phyloP scores from a whole-genome alignment of 371 early-diverging fungal genomes.

The Mortierella sp. region DNA sequence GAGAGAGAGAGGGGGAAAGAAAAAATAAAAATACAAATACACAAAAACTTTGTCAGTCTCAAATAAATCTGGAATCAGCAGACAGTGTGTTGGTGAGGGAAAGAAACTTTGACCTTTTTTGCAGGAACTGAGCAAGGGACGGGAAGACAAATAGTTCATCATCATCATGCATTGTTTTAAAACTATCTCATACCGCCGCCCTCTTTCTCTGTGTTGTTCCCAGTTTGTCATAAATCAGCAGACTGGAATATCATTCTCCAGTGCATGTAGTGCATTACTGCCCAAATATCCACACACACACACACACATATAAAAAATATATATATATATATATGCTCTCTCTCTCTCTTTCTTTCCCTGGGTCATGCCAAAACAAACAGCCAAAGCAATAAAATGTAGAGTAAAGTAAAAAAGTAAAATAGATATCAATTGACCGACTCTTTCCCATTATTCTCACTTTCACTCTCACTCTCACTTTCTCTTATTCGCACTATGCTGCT shows the following conservation, averaged over 20 bases:
- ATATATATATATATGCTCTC: too few species aligned
- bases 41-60: constrained; percentile 4
- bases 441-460: too few species aligned
- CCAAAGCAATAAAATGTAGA: too few species aligned
- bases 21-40: neutral
- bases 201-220: neutral
- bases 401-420: too few species aligned
- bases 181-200: neutral
- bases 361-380: neutral
- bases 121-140: neutral
- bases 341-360: neutral
- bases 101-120: neutral
- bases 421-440: neutral
- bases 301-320: too few species aligned
- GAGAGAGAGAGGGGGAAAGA: neutral
- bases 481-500: too few species aligned
- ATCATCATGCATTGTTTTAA: neutral
- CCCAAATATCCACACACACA: neutral
- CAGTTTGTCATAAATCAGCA: neutral
- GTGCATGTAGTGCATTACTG: neutral
- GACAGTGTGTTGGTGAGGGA: neutral
- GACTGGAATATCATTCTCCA: constrained; percentile 9
- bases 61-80: constrained; percentile 1
- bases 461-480: neutral
- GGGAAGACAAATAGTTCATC: constrained; percentile 1